Evolutionary conservation across 805 yeast species (phyloP), one percentile per base, ranked within the genome.

Genomic region (Starmerella kuoi): DNA sequence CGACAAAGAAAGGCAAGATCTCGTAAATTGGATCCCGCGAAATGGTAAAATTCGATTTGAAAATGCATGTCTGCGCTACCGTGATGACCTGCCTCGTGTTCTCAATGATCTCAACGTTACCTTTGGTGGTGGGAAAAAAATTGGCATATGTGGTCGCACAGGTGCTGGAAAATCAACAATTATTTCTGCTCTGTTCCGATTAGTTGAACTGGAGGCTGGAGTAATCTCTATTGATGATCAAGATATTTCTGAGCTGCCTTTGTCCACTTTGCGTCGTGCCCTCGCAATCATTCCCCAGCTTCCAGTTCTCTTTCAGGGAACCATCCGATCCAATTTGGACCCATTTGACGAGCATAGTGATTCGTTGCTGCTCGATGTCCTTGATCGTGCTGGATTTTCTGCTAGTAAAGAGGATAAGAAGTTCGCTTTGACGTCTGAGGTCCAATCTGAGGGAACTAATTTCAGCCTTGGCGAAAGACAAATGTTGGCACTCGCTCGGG

Each of bases 91-190:
- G 37, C 87, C 88, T 4, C 60, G 69, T 33, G 88, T 77, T 3
- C 63, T 81, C 55, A 73, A 76, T 47, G 62, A 75, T 46, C 61
- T 81, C 41, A 59, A 58, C 28, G 62, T 79, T 35, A 59, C 59
- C 6, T 65, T 80, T 35, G 57, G 64, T 8, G 69, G 77, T 0
- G 63, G 69, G 17, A 81, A 80, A 58, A 80, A 79, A 55, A 72
- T 83, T 51, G 94, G 94, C 37, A 76, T 83, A 40, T 79, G 88
- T 66, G 94, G 94, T 35, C 71, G 94, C 57, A 83, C 94, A 0
- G 94, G 94, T 52, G 91, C 93, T 4, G 94, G 94, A 38, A 82
- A 82, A 58, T 74, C 83, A 14, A 74, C 86, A 2, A 74, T 81
- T 41, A 76, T 79, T 76, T 68, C 73, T 31, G 80, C 84, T 0